Conservation (phyloP, 2,329 filamentous ascomycete genomes). For the Ophiocordyceps camponoti-saundersi region DNA sequence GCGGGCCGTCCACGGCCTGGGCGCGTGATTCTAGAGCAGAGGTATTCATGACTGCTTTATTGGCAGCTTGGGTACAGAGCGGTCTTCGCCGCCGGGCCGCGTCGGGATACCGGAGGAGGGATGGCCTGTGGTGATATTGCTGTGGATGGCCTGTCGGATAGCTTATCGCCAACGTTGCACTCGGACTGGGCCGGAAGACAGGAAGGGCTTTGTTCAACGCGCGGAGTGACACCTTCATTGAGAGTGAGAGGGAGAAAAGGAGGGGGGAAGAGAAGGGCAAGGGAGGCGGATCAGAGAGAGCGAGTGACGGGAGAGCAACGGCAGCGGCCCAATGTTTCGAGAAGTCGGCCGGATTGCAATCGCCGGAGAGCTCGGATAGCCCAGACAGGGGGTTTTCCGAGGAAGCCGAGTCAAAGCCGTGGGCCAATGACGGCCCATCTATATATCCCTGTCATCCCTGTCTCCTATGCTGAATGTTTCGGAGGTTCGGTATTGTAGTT, state of each 20-base stretch:
- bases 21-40: neutral
- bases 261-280: neutral
- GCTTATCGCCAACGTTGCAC: neutral
- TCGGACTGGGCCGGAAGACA: neutral
- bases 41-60: neutral
- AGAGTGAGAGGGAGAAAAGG: neutral
- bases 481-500: neutral
- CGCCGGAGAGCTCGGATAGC: neutral
- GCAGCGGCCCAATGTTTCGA: too few relatives aligned
- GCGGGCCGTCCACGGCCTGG: constrained; percentile 30
- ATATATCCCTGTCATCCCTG: neutral
- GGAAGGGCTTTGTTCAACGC: neutral
- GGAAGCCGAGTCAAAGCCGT: neutral
- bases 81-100: neutral
- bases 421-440: neutral
- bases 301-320: too few relatives aligned
- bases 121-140: neutral
- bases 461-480: neutral
- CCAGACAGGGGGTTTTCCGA: neutral
- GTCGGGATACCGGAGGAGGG: neutral
- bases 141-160: neutral
- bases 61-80: neutral
- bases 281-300: neutral
- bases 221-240: neutral
- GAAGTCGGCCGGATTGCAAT: neutral